phyloP scores from a whole-genome alignment of 2,329 filamentous ascomycete genomes.

The Saccharata proteae region DNA sequence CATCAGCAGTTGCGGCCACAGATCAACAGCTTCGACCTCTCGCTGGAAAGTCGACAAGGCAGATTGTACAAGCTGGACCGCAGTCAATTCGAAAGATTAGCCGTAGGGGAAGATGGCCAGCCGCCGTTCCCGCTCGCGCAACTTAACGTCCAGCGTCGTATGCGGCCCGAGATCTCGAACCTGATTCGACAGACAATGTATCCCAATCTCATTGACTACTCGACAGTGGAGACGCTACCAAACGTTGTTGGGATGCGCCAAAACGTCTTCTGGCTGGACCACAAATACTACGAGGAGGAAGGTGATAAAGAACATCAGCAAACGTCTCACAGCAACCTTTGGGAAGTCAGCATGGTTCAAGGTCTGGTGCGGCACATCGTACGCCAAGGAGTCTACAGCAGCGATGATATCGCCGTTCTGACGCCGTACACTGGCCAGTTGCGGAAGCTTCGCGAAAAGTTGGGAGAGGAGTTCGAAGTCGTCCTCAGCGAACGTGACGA shows the following conservation, averaged over 20 bases:
- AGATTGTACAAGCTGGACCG: constrained; percentile 43
- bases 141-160: constrained; percentile 50
- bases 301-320: not conserved
- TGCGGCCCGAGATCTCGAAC: constrained; percentile 50
- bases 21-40: constrained; percentile 43
- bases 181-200: constrained; percentile 50
- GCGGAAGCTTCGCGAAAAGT: constrained; percentile 34
- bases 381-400: constrained; percentile 48
- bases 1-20: constrained; percentile 50
- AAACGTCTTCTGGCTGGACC: constrained; percentile 52
- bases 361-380: constrained; percentile 54
- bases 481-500: constrained; percentile 50
- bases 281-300: constrained; percentile 34
- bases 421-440: constrained; percentile 54
- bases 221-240: constrained; percentile 26
- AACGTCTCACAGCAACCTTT: constrained; percentile 36
- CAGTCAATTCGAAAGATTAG: constrained; percentile 50
- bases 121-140: constrained; percentile 10
- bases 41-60: constrained; percentile 38
- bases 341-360: constrained; percentile 51
- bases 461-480: constrained; percentile 46
- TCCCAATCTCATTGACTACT: constrained; percentile 40
- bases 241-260: constrained; percentile 42
- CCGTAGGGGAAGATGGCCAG: constrained; percentile 15
- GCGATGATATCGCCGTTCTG: constrained; percentile 55